Evolutionary conservation across 2,329 filamentous ascomycete species (phyloP).

Genomic region (Verticillium isaacii): DNA sequence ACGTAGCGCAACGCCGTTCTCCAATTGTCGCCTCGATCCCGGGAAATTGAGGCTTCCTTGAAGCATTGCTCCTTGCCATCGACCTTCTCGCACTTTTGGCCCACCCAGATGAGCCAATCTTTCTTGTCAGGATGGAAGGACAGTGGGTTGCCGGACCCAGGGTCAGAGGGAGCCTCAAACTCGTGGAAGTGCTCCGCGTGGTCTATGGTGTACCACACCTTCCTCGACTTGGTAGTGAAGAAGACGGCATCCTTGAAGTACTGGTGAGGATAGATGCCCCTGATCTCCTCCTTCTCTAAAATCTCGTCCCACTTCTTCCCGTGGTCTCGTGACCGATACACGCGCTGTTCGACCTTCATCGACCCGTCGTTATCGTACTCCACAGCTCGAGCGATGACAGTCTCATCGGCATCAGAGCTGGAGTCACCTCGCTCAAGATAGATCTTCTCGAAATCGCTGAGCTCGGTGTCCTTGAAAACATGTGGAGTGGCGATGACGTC

Average conservation of each 20-base stretch:
- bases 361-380: slow-evolving; percentile 22
- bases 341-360: slow-evolving; percentile 41
- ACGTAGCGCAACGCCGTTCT: slow-evolving; percentile 68
- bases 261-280: slow-evolving; percentile 68
- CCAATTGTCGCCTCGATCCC: slow-evolving; percentile 79
- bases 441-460: slow-evolving; percentile 47
- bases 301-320: slow-evolving; percentile 78
- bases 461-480: slow-evolving; percentile 57
- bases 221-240: slow-evolving; percentile 65
- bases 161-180: slow-evolving; percentile 65
- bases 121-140: slow-evolving; percentile 80
- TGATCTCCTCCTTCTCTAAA: slow-evolving; percentile 65
- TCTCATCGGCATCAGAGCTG: slow-evolving; percentile 66
- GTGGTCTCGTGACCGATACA: slow-evolving; percentile 78
- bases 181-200: slow-evolving; percentile 68
- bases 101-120: slow-evolving; percentile 92
- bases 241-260: slow-evolving; percentile 84
- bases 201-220: slow-evolving; percentile 78
- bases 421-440: slow-evolving; percentile 77
- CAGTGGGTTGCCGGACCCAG: slow-evolving; percentile 40
- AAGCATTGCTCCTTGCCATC: slow-evolving; percentile 57
- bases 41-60: slow-evolving; percentile 69
- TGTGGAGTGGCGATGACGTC: slow-evolving; percentile 59
- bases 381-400: slow-evolving; percentile 51
- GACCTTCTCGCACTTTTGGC: slow-evolving; percentile 60